Conservation (phyloP, 2,329 filamentous ascomycete genomes). For the Ilyonectria robusta region DNA sequence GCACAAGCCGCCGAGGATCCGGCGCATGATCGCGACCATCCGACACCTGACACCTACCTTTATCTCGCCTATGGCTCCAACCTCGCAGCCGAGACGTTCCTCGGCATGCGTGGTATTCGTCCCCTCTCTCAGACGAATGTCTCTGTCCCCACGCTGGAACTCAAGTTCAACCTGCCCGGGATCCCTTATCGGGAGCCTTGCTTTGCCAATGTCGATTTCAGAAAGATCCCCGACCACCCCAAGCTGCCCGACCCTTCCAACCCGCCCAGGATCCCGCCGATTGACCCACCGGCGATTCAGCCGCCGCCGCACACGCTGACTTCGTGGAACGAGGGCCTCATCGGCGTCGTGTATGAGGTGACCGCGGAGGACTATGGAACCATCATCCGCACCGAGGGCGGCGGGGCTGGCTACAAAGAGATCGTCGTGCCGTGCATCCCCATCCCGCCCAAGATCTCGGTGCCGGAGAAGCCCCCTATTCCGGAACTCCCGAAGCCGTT, state of each 20-base stretch:
- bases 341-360: constrained; percentile 97
- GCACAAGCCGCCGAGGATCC: constrained; percentile 48
- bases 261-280: constrained; percentile 49
- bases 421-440: constrained; percentile 84
- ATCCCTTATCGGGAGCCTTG: constrained; percentile 91
- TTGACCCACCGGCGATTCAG: constrained; percentile 43
- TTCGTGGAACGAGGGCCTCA: constrained; percentile 83
- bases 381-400: constrained; percentile 93
- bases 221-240: constrained; percentile 63
- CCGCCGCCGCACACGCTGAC: constrained; percentile 40
- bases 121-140: constrained; percentile 88
- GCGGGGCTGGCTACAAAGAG: constrained; percentile 87
- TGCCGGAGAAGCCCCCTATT: constrained; percentile 74
- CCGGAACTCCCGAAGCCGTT: constrained; percentile 73
- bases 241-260: constrained; percentile 52
- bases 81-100: constrained; percentile 84
- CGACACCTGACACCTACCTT: constrained; percentile 69
- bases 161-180: constrained; percentile 90
- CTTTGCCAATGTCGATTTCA: constrained; percentile 84
- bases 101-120: constrained; percentile 81
- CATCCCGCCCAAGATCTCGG: constrained; percentile 70
- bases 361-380: constrained; percentile 84
- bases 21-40: constrained; percentile 40
- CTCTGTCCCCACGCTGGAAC: constrained; percentile 80
- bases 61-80: constrained; percentile 96